Conservation (phyloP, 257 asterid genomes). For the Parsonsia alboflavescens region DNA sequence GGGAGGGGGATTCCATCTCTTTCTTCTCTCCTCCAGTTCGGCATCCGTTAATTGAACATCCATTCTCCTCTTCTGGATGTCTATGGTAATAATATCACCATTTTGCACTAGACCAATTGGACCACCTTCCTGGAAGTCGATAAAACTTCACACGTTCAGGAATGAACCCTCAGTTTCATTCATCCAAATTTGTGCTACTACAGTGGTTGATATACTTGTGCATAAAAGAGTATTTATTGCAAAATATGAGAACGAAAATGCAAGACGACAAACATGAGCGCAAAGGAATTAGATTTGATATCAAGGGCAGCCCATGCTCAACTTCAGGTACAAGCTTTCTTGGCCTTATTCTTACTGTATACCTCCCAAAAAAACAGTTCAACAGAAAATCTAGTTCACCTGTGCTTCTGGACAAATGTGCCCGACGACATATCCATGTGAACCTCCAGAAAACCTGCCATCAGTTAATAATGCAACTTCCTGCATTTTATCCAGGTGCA, state of each 20-base stretch:
- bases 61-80: slow-evolving; percentile 57
- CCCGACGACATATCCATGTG: slow-evolving; percentile 98
- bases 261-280: background rate
- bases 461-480: slow-evolving; percentile 90
- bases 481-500: slow-evolving; percentile 28
- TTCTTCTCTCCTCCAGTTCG: slow-evolving; percentile 65
- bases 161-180: background rate
- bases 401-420: slow-evolving; percentile 98
- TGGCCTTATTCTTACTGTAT: background rate
- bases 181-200: background rate
- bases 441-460: slow-evolving; percentile 98
- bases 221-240: background rate
- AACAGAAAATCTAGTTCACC: slow-evolving; percentile 32
- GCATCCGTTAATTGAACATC: slow-evolving; percentile 63
- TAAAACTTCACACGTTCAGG: background rate
- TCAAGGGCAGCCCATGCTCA: background rate
- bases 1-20: slow-evolving; percentile 68
- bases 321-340: background rate
- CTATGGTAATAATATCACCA: slow-evolving; percentile 74
- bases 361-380: background rate
- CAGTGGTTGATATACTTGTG: background rate
- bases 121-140: slow-evolving; percentile 81
- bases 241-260: background rate
- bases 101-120: slow-evolving; percentile 75
- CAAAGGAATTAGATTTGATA: background rate